phyloP scores from a whole-genome alignment of 306 rosid species.

The Vigna nakashimae region DNA sequence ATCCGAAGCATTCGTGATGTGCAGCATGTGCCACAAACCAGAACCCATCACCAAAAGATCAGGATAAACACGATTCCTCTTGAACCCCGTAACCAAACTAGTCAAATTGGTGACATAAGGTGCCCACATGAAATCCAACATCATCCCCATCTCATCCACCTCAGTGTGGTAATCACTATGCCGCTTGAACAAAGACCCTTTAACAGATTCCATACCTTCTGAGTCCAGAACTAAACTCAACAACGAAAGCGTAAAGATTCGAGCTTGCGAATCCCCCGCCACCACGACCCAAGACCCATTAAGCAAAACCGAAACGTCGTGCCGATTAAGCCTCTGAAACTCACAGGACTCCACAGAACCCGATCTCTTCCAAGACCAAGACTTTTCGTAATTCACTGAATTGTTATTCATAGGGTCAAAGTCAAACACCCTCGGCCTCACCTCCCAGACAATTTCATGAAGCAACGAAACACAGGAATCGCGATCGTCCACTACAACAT shows the following conservation, averaged over 20 bases:
- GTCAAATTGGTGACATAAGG: constrained; percentile 76
- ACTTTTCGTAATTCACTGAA: constrained; percentile 60
- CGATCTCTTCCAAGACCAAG: constrained; percentile 71
- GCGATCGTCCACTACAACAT: constrained; percentile 70
- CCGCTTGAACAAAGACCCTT: constrained; percentile 64
- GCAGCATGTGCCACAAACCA: constrained; percentile 93
- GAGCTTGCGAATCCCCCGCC: constrained; percentile 92
- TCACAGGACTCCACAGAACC: constrained; percentile 59
- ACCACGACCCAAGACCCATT: constrained; percentile 92
- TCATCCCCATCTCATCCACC: constrained; percentile 69
- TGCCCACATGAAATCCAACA: constrained; percentile 89
- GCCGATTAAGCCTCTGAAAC: constrained; percentile 62
- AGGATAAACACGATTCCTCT: constrained; percentile 66
- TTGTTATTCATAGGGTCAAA: constrained; percentile 49
- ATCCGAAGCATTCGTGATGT: constrained; percentile 67
- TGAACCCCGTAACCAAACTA: constrained; percentile 53
- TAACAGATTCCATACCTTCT: constrained; percentile 53
- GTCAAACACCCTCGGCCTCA: constrained; percentile 49
- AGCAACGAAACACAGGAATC: constrained; percentile 72
- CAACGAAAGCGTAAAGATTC: constrained; percentile 63
- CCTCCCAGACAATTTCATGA: constrained; percentile 79
- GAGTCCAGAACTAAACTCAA: constrained; percentile 66
- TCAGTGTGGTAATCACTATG: constrained; percentile 77
- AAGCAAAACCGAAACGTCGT: constrained; percentile 75
- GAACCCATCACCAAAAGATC: constrained; percentile 86